Conservation (phyloP, 495 filamentous ascomycete genomes). For the Gamarada debralockiae region DNA sequence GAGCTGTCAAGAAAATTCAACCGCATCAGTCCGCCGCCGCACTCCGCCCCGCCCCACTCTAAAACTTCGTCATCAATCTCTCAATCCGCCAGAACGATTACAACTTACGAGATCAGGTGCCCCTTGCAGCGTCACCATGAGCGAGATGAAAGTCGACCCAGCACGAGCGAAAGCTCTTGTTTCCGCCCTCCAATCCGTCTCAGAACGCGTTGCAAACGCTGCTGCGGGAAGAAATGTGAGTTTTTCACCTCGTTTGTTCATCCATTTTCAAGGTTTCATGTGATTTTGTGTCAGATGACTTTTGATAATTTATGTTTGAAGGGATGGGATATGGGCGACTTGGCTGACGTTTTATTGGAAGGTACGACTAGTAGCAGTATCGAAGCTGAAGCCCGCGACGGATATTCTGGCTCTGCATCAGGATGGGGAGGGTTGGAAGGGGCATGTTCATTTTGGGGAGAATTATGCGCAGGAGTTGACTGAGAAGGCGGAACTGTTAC, state of each 20-base stretch:
- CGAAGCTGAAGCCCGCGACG: constrained; percentile 85
- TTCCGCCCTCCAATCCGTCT: constrained; percentile 42
- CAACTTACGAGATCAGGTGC: too few species aligned
- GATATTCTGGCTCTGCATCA: constrained; percentile 83
- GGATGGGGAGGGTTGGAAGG: constrained; percentile 31
- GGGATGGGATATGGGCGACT: too few species aligned
- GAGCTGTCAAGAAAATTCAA: too few species aligned
- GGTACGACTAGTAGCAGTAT: constrained; percentile 88
- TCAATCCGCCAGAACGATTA: too few species aligned
- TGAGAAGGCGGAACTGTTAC: constrained; percentile 78
- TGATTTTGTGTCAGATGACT: too few species aligned
- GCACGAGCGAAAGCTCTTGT: constrained; percentile 43
- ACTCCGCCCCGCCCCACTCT: too few species aligned
- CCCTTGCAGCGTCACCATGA: constrained; percentile 5
- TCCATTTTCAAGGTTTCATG: neutral
- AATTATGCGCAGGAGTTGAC: constrained; percentile 94
- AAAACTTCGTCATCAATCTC: too few species aligned
- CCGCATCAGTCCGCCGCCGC: too few species aligned
- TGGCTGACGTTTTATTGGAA: constrained; percentile 21
- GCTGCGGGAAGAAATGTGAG: constrained; percentile 39
- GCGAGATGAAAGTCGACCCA: constrained; percentile 49
- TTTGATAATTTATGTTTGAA: too few species aligned
- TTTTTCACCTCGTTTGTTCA: neutral
- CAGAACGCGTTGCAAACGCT: constrained; percentile 38
- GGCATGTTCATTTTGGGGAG: constrained; percentile 86